phyloP scores from a whole-genome alignment of 2,329 filamentous ascomycete species.

The Claviceps purpurea region DNA sequence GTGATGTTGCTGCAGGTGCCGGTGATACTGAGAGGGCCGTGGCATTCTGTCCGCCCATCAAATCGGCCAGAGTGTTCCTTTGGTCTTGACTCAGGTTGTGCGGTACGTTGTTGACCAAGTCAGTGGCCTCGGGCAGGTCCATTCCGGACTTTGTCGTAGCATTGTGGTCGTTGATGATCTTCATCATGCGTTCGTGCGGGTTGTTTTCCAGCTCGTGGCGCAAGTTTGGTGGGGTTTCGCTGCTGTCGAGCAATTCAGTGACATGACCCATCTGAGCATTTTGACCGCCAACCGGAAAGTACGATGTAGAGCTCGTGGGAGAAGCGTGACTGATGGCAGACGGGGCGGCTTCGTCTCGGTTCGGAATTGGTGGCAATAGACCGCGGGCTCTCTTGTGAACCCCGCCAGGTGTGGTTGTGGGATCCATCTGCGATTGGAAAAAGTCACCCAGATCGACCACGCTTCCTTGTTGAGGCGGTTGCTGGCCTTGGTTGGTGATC shows the following conservation, averaged over 20 bases:
- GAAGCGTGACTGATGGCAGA: slow-evolving; percentile 17
- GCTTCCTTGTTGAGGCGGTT: slow-evolving; percentile 35
- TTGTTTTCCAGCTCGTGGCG: slow-evolving; percentile 44
- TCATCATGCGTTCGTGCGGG: slow-evolving; percentile 50
- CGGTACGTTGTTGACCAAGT: slow-evolving; percentile 40
- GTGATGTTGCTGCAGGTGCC: slow-evolving; percentile 6
- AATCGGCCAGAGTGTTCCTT: slow-evolving; percentile 42
- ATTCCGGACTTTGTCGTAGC: slow-evolving; percentile 34
- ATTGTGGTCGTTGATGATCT: slow-evolving; percentile 51
- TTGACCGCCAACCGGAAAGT: slow-evolving; percentile 15
- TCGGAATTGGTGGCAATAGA: slow-evolving; percentile 40
- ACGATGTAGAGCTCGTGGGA: slow-evolving; percentile 16
- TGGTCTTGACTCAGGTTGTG: slow-evolving; percentile 43
- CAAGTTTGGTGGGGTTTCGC: slow-evolving; percentile 36
- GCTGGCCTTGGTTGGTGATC: slow-evolving; percentile 43
- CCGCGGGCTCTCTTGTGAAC: slow-evolving; percentile 38
- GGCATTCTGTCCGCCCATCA: slow-evolving; percentile 36
- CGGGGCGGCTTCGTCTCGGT: slow-evolving; percentile 15
- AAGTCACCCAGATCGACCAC: slow-evolving; percentile 50
- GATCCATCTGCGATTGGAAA: slow-evolving; percentile 32
- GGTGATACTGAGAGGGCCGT: slow-evolving; percentile 9
- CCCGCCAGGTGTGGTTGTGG: slow-evolving; percentile 25
- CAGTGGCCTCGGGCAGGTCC: slow-evolving; percentile 37
- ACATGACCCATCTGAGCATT: slow-evolving; percentile 40
- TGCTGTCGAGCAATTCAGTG: slow-evolving; percentile 46